These are phyloP conservation scores for Trichoderma atroviride DNA, from an alignment of 2,329 filamentous ascomycete genomes.

Conservation along the genomic window DNA sequence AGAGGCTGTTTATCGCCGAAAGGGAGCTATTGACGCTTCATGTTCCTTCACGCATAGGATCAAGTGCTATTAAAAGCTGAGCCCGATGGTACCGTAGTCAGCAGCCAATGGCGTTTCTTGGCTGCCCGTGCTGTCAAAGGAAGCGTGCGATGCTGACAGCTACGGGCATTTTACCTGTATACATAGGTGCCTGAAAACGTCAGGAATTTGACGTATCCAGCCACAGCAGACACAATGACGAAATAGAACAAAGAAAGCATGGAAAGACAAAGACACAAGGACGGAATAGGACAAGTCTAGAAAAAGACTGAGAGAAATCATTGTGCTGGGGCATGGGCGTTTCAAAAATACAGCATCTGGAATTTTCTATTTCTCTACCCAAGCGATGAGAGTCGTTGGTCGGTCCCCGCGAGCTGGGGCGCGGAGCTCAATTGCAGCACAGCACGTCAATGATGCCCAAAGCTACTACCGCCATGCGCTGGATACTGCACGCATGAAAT, in stretches of 20 bases:
- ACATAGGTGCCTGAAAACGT: neutral
- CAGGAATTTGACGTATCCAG: neutral
- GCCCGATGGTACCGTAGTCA: neutral
- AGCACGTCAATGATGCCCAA: neutral
- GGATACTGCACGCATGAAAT: neutral
- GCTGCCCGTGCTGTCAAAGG: neutral
- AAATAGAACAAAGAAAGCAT: conserved; percentile 5
- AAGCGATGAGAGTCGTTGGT: neutral
- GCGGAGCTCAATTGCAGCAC: neutral
- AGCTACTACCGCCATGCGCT: neutral
- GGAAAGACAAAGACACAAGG: conserved; percentile 5
- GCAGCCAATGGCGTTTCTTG: neutral
- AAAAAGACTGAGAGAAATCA: neutral
- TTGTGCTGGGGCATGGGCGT: neutral
- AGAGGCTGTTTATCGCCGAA: neutral
- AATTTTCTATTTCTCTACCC: neutral
- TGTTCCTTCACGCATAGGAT: neutral
- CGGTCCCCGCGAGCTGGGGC: neutral
- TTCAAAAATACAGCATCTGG: neutral
- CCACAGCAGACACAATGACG: conserved; percentile 9
- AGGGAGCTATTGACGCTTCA: neutral
- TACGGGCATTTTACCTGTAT: neutral
- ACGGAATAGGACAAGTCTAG: neutral
- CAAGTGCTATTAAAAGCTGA: neutral
- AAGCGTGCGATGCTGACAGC: neutral